Percentiles rank a stretch among this genome's conserved stretches.
These are phyloP conservation scores for Pseudomonodictys pantanalensis DNA, from an alignment of 495 filamentous ascomycete genomes.

Conservation along the genomic window DNA sequence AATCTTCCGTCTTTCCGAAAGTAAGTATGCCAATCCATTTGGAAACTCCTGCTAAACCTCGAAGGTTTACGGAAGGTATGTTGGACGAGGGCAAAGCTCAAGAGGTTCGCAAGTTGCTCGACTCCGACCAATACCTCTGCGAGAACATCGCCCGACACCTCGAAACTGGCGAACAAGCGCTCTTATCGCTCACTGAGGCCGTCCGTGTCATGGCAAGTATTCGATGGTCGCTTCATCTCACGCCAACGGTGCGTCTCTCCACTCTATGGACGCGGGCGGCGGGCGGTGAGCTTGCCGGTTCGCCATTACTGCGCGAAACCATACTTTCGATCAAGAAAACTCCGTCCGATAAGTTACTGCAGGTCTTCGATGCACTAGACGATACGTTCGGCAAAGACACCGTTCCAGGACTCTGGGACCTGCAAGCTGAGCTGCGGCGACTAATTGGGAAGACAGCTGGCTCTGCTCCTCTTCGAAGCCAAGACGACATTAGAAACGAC, in stretches of 20 bases:
- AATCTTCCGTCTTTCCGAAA: slow-evolving; percentile 76
- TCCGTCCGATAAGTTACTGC: slow-evolving; percentile 31
- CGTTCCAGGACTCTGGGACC: background rate
- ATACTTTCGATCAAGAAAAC: slow-evolving; percentile 32
- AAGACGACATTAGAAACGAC: slow-evolving; percentile 68
- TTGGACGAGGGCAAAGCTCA: slow-evolving; percentile 30
- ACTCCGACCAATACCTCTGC: slow-evolving; percentile 26
- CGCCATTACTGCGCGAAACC: slow-evolving; percentile 29
- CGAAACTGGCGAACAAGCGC: background rate
- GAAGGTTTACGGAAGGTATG: slow-evolving; percentile 46
- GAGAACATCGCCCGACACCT: slow-evolving; percentile 16
- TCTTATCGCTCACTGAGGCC: slow-evolving; percentile 8
- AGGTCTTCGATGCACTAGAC: slow-evolving; percentile 19
- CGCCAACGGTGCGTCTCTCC: slow-evolving; percentile 19
- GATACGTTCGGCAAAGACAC: background rate
- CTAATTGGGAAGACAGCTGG: slow-evolving; percentile 36
- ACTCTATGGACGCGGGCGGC: slow-evolving; percentile 28
- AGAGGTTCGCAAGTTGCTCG: slow-evolving; percentile 23
- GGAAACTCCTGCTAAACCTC: slow-evolving; percentile 23
- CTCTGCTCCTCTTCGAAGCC: slow-evolving; percentile 62
- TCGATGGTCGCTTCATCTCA: slow-evolving; percentile 17
- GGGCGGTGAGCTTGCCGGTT: slow-evolving; percentile 28
- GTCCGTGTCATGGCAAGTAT: slow-evolving; percentile 5
- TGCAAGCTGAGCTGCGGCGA: slow-evolving; percentile 4
- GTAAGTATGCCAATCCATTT: slow-evolving; percentile 42